A percentile compares a stretch with the other conserved stretches of the same genome.
These are phyloP conservation scores for Picea abies DNA, from an alignment of 83 land plant species.

Conservation along the genomic window DNA sequence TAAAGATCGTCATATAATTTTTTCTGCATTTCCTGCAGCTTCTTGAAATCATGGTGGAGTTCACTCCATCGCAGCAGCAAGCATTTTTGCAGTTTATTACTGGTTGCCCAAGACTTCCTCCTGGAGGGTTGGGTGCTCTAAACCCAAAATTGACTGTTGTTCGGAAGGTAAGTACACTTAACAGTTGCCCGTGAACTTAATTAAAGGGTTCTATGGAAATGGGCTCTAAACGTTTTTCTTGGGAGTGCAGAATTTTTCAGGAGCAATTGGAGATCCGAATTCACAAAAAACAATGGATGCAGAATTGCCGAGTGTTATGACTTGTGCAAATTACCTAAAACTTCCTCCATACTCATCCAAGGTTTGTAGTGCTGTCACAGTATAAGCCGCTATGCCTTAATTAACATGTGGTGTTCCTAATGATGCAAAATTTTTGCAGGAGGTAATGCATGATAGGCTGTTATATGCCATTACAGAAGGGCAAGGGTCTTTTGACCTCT, in stretches of 20 bases:
- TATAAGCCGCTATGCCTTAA: not conserved
- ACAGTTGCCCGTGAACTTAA: not conserved
- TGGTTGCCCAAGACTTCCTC: conserved; percentile 96
- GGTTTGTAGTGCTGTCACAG: conserved; percentile 30
- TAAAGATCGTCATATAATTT: not conserved
- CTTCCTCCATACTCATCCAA: conserved; percentile 96
- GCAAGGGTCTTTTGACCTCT: conserved; percentile 98
- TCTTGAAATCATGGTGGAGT: conserved; percentile 76
- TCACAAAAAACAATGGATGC: conserved; percentile 44
- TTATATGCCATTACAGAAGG: conserved; percentile 97
- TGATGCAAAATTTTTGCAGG: conserved; percentile 48
- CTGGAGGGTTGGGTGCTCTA: conserved; percentile 94
- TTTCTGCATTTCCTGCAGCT: conserved; percentile 49
- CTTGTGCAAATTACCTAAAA: conserved; percentile 98
- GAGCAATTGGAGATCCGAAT: not conserved
- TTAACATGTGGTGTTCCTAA: conserved; percentile 2
- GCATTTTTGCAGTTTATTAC: conserved; percentile 97
- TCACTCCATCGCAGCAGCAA: conserved; percentile 12
- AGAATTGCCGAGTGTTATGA: conserved; percentile 98
- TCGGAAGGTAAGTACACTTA: conserved; percentile 66
- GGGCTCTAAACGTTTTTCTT: not conserved
- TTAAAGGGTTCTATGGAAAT: not conserved
- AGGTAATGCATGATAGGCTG: conserved; percentile 83
- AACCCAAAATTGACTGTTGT: conserved; percentile 95
- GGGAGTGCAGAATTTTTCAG: conserved; percentile 4